Base-by-base conservation (phyloP, 2,329 filamentous ascomycete species). In the Botrytis paeoniae region DNA sequence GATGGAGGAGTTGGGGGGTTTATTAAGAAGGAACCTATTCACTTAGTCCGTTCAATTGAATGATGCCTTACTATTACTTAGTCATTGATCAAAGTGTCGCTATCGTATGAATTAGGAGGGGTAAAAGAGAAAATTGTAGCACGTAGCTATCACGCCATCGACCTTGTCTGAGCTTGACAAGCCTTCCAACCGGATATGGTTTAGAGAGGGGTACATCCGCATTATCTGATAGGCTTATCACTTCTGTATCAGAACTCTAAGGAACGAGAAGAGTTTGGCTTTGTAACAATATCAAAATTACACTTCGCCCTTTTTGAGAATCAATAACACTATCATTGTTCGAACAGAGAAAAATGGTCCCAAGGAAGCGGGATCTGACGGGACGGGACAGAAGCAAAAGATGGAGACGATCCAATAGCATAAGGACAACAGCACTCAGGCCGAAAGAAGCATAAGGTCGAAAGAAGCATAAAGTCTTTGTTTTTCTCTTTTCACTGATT, bases 71-170 rank as follows among this genome's bases (percentile, higher is more conserved):
- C 39, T 60, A 72, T 72, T 66, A 72, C 51, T 60, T 65, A 72
- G 45, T 68, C 32, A 41, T n/a, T 39, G 16, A 57, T 68, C 37
- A 29, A 57, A 71, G 45, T 72, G 70, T 72, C 62, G 39, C 70
- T 62, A 72, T 72, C 22, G 61, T 45, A 63, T 41, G 37, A 43
- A 25, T 29, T 14, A 43, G 37, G 29, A 71, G 59, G 57, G 60
- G 45, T 54, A 68, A 54, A 54, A 45, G 39, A 64, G 43, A 71
- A 71, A 51, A 65, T 45, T 39, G n/a, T 29, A 25, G 69, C 69
- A 71, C 69, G 69, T 41, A 43, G 60, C 48, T 66, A 72, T 68
- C 70, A 72, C 62, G 70, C 70, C 70, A 72, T 72, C 62, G 70
- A 29, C 41, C 59, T 64, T 43, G 35, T 66, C n/a, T 48, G 32